Percentiles rank a stretch among this genome's conserved stretches.
Evolutionary conservation across 768 basidiomycete species (phyloP).

Genomic region (Asterophora parasitica): DNA sequence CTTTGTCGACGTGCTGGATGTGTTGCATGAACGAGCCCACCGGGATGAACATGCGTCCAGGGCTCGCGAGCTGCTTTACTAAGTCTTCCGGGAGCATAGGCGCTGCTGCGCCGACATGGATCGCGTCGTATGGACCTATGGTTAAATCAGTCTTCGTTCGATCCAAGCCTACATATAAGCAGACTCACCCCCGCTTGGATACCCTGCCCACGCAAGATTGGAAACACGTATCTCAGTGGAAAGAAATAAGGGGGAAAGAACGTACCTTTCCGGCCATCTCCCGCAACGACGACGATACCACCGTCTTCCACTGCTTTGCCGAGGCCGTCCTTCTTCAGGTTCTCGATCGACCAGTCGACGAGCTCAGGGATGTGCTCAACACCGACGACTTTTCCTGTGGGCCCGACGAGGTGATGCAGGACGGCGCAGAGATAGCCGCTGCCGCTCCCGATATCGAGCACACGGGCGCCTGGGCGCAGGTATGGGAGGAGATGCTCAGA

Average conservation of each 20-base stretch:
- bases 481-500: constrained; percentile 70
- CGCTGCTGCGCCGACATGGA: constrained; percentile 94
- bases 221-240: background rate
- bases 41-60: constrained; percentile 90
- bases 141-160: background rate
- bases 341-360: constrained; percentile 61
- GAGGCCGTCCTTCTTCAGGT: constrained; percentile 65
- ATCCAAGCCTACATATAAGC: background rate
- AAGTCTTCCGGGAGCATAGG: constrained; percentile 65
- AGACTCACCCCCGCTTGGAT: constrained; percentile 27
- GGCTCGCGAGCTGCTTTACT: constrained; percentile 70
- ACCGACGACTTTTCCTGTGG: constrained; percentile 66
- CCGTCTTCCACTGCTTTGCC: constrained; percentile 47
- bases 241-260: background rate
- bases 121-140: constrained; percentile 69
- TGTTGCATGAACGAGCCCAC: constrained; percentile 61
- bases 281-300: constrained; percentile 58
- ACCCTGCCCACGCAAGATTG: constrained; percentile 23
- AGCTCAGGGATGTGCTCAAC: constrained; percentile 89
- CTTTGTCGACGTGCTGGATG: constrained; percentile 80
- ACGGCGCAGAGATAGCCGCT: constrained; percentile 86
- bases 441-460: constrained; percentile 89
- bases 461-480: constrained; percentile 62
- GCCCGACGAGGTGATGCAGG: constrained; percentile 64
- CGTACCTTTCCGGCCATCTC: constrained; percentile 76